Conservation (phyloP, 2,329 filamentous ascomycete species). For the Colletotrichum graminicola region DNA sequence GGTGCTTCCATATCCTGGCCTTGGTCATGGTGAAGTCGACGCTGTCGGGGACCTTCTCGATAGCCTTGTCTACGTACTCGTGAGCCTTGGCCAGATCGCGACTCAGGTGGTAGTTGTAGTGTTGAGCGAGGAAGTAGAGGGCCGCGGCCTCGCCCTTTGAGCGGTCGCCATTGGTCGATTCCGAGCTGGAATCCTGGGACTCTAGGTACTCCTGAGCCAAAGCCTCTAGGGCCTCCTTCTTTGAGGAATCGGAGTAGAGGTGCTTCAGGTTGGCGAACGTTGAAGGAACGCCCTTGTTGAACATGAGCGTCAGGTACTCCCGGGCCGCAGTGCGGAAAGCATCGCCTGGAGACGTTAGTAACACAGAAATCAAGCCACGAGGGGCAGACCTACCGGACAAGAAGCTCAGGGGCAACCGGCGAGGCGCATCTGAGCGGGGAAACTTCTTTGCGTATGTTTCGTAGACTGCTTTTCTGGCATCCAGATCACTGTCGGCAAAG, state of each 20-base stretch:
- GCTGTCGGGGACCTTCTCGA: conserved; percentile 81
- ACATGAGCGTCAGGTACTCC: conserved; percentile 83
- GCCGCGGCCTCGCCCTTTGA: conserved; percentile 80
- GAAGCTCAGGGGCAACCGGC: conserved; percentile 90
- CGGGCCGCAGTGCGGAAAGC: conserved; percentile 84
- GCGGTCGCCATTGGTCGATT: conserved; percentile 57
- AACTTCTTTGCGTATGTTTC: conserved; percentile 83
- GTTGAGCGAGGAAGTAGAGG: conserved; percentile 94
- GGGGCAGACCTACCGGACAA: conserved; percentile 69
- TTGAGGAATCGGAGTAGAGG: conserved; percentile 82
- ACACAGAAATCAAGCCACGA: background rate
- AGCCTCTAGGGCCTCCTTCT: conserved; percentile 81
- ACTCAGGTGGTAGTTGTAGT: conserved; percentile 93
- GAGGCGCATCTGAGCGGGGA: conserved; percentile 85
- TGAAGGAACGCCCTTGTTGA: conserved; percentile 93
- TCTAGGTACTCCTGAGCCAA: conserved; percentile 84
- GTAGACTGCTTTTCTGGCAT: conserved; percentile 78
- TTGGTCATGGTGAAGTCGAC: conserved; percentile 97
- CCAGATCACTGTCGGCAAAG: conserved; percentile 63
- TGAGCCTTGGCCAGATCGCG: conserved; percentile 86
- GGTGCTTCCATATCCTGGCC: conserved; percentile 93
- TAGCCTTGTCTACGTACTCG: conserved; percentile 85
- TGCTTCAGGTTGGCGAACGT: conserved; percentile 98
- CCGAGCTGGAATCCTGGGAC: conserved; percentile 63
- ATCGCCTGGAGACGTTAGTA: conserved; percentile 66